These are phyloP conservation scores for Chrysanthemum makinoi DNA, from an alignment of 129 eudicot species.

Conservation along the genomic window DNA sequence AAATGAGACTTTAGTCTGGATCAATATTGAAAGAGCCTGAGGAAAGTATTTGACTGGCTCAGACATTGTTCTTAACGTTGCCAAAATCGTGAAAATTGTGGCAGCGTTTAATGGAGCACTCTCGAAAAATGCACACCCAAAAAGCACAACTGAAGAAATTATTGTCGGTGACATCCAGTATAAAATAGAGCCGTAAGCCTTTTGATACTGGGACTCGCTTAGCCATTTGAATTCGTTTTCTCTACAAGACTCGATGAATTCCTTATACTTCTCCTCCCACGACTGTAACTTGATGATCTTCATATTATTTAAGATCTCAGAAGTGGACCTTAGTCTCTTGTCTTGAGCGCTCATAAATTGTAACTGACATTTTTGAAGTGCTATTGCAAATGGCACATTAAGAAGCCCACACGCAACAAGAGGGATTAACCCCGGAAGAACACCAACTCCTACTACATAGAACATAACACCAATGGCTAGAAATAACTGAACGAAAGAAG, in stretches of 20 bases:
- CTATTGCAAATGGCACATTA: slow-evolving; percentile 55
- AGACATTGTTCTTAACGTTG: slow-evolving; percentile 47
- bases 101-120: slow-evolving; percentile 56
- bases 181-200: slow-evolving; percentile 38
- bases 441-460: slow-evolving; percentile 50
- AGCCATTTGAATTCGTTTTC: slow-evolving; percentile 59
- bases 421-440: slow-evolving; percentile 57
- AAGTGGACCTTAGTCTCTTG: slow-evolving; percentile 47
- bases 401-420: slow-evolving; percentile 46
- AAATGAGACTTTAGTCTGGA: slow-evolving; percentile 60
- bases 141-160: slow-evolving; percentile 53
- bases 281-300: slow-evolving; percentile 71
- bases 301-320: slow-evolving; percentile 73
- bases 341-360: slow-evolving; percentile 61
- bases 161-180: slow-evolving; percentile 71
- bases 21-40: slow-evolving; percentile 50
- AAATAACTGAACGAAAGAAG: slow-evolving; percentile 38
- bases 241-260: slow-evolving; percentile 37
- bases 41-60: slow-evolving; percentile 67
- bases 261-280: slow-evolving; percentile 61
- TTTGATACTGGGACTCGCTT: slow-evolving; percentile 38
- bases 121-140: slow-evolving; percentile 46
- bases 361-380: slow-evolving; percentile 50
- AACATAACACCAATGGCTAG: slow-evolving; percentile 43
- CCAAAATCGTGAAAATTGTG: slow-evolving; percentile 59